Conservation (phyloP, 331 rosid species). For the Dryas integrifolia region DNA sequence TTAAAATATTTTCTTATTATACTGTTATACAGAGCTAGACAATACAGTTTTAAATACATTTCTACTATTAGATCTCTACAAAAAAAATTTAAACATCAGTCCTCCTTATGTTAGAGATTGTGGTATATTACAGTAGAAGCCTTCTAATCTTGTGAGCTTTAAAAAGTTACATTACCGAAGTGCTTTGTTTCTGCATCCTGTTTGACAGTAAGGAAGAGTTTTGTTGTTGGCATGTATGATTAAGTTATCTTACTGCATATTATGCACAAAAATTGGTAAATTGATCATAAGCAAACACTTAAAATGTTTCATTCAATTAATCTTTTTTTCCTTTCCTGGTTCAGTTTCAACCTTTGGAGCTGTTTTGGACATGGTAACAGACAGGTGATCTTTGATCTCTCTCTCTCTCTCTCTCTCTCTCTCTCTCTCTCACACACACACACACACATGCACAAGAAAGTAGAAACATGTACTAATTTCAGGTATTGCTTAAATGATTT, state of each 20-base stretch:
- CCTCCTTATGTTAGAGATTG: background rate
- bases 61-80: background rate
- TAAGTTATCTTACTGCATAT: background rate
- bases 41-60: background rate
- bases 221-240: background rate
- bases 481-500: background rate
- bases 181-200: background rate
- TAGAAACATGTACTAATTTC: background rate
- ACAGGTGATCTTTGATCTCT: background rate
- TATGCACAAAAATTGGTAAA: background rate
- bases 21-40: background rate
- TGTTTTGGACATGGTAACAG: conserved; percentile 19
- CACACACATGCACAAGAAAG: background rate
- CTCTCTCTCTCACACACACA: background rate
- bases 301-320: conserved; percentile 3
- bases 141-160: background rate
- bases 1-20: background rate
- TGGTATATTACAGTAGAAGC: background rate
- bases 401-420: conserved; percentile 18
- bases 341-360: conserved; percentile 17
- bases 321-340: conserved; percentile 27
- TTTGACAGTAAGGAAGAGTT: background rate
- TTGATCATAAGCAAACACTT: background rate
- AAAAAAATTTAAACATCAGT: background rate
- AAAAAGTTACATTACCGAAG: background rate